A percentile compares a stretch with the other conserved stretches of the same genome.
phyloP scores from a whole-genome alignment of 2,329 filamentous ascomycete species.

The Tolypocladium endophyticum region DNA sequence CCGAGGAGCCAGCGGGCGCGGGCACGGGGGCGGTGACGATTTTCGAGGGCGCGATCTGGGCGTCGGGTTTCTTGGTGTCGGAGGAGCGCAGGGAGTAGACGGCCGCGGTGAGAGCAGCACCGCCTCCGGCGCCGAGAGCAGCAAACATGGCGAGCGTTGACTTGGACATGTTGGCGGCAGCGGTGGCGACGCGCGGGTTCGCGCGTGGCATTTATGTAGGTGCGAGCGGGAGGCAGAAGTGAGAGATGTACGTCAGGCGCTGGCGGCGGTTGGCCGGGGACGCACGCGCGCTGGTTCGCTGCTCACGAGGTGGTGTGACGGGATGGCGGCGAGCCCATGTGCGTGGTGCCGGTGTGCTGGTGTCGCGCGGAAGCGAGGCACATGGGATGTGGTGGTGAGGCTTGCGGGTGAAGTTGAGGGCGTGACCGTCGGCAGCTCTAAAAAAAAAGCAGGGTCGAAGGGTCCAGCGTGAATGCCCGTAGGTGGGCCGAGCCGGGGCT shows the following conservation, averaged over 20 bases:
- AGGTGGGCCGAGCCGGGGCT: not conserved
- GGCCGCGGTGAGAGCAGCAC: slow-evolving; percentile 62
- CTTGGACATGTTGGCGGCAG: slow-evolving; percentile 57
- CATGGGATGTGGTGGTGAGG: not conserved
- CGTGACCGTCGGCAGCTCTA: not conserved
- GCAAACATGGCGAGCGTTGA: slow-evolving; percentile 65
- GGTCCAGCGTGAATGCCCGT: not conserved
- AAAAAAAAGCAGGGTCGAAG: not conserved
- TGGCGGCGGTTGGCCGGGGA: not conserved
- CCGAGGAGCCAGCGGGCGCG: slow-evolving; percentile 15
- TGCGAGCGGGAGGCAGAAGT: not conserved
- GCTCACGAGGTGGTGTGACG: slow-evolving; percentile 1
- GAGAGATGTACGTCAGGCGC: not conserved
- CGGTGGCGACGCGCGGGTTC: slow-evolving; percentile 3
- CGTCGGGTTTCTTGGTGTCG: slow-evolving; percentile 6
- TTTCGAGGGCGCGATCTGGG: slow-evolving; percentile 11
- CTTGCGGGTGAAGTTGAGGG: not conserved
- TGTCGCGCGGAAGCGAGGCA: not conserved
- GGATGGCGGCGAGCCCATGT: not conserved
- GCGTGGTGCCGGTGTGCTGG: not conserved
- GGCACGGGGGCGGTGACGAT: slow-evolving; percentile 16
- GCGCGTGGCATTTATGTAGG: slow-evolving; percentile 8
- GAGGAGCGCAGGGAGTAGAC: slow-evolving; percentile 48
- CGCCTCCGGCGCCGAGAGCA: slow-evolving; percentile 64
- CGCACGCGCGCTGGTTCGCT: not conserved